Evolutionary conservation across 176 grass and related monocot species (phyloP), one percentile per base, ranked within the genome.

Genomic region (Chrysopogon serrulatus): DNA sequence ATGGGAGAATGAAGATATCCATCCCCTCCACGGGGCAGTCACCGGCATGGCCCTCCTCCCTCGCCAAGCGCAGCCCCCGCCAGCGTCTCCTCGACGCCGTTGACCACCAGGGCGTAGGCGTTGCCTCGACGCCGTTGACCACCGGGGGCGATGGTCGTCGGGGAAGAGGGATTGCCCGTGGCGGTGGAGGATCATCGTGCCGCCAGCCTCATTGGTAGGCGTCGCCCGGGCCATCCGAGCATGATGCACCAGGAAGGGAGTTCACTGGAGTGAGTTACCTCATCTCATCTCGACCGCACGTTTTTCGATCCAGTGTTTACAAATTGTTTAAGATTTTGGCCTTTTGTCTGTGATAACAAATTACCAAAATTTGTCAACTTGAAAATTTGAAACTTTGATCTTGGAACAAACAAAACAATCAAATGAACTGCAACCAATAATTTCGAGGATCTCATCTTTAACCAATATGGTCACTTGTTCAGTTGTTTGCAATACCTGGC

Each of bases 131-230:
- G 67, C 44, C 81, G 59, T 84, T 54, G 8, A 10, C 21, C 51
- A 54, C 21, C 8, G 51, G 18, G 18, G 53, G 53, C 23, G 21
- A 56, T 84, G 68, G 37, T 60, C 41, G 11, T 73, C 64, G 28
- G 72, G 77, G 30, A 37, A 79, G 11, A 87, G 39, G 85, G 85
- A 82, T 2, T 36, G 60, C 2, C 81, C 86, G 67, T 88, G 86
- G 15, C 67, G 86, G 6, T 75, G 81, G 67, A 88, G 86, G 73
- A 82, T 36, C 54, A 18, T 79, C n/a, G n/a, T n/a, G n/a, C n/a
- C n/a, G n/a, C n/a, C n/a, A n/a, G n/a, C n/a, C n/a, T n/a, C n/a
- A n/a, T n/a, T n/a, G n/a, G n/a, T n/a, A n/a, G n/a, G n/a, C n/a
- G n/a, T n/a, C n/a, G n/a, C n/a, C n/a, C n/a, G n/a, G n/a, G n/a